phyloP scores from a whole-genome alignment of 768 basidiomycete species.

The Suillus alpinus region DNA sequence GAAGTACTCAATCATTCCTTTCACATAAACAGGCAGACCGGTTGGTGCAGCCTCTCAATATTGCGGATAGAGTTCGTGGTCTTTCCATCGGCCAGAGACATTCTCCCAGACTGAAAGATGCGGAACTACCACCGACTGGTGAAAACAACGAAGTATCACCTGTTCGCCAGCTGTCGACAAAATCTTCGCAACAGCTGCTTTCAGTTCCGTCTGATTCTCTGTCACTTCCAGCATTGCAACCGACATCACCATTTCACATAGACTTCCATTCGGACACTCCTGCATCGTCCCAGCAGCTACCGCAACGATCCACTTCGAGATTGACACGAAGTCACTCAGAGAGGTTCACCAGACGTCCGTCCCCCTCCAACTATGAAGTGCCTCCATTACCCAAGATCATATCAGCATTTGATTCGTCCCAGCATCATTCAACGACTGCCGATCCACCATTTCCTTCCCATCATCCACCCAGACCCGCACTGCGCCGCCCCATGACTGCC shows the following conservation, averaged over 20 bases:
- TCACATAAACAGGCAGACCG: constrained; percentile 6
- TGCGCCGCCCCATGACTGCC: constrained; percentile 42
- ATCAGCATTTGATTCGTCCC: constrained; percentile 6
- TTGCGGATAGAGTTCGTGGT: constrained; percentile 37
- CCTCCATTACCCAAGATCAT: constrained; percentile 14
- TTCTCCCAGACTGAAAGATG: constrained; percentile 40
- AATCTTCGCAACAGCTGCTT: constrained; percentile 43
- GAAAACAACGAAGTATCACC: constrained; percentile 18
- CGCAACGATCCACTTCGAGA: constrained; percentile 23
- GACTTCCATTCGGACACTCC: constrained; percentile 25
- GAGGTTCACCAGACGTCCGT: constrained; percentile 14
- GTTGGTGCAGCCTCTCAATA: neutral
- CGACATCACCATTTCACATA: constrained; percentile 43
- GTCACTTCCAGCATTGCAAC: constrained; percentile 37
- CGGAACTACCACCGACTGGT: constrained; percentile 38
- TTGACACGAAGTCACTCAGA: constrained; percentile 48
- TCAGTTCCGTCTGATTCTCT: constrained; percentile 31
- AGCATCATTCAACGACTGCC: constrained; percentile 17
- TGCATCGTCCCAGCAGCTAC: constrained; percentile 16
- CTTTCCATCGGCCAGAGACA: constrained; percentile 53
- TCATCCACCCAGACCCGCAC: constrained; percentile 14
- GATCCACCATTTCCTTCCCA: constrained; percentile 15
- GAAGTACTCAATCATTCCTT: constrained; percentile 44
- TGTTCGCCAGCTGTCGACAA: constrained; percentile 47
- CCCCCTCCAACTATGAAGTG: constrained; percentile 7